Evolutionary conservation across 2,329 filamentous ascomycete genomes (phyloP).

Genomic region (Bipolaris cookei): DNA sequence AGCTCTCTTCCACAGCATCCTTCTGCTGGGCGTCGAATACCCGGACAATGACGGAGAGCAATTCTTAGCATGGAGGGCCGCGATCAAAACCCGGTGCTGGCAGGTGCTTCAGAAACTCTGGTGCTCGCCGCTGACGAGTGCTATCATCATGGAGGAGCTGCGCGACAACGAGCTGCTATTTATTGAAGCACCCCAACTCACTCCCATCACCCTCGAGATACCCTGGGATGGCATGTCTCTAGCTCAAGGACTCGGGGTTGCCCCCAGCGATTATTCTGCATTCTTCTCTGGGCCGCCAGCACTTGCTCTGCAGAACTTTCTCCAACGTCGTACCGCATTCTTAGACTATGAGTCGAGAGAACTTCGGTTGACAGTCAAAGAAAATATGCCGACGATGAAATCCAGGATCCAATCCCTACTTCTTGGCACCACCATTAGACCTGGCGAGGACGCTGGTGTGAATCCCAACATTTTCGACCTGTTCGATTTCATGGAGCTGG

Average conservation of each 20-base stretch:
- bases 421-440: conserved; percentile 74
- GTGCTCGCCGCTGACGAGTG: conserved; percentile 78
- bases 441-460: conserved; percentile 68
- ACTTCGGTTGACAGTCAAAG: conserved; percentile 76
- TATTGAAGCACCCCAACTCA: conserved; percentile 73
- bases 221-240: conserved; percentile 75
- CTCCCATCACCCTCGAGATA: conserved; percentile 71
- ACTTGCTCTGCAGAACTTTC: conserved; percentile 74
- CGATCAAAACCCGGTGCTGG: conserved; percentile 54
- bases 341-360: conserved; percentile 88
- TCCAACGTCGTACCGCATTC: conserved; percentile 76
- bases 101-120: conserved; percentile 80
- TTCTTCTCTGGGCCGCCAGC: conserved; percentile 75
- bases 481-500: conserved; percentile 84
- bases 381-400: conserved; percentile 64
- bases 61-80: conserved; percentile 51
- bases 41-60: conserved; percentile 63
- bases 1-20: conserved; percentile 83
- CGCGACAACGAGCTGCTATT: conserved; percentile 81
- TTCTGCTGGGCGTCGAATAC: conserved; percentile 73
- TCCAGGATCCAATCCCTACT: conserved; percentile 65
- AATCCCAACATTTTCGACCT: conserved; percentile 87
- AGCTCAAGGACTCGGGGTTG: conserved; percentile 48
- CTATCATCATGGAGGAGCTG: conserved; percentile 78
- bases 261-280: conserved; percentile 51